Conservation (phyloP, 352 stramenopile genomes). For the Phytopythium montanum region DNA sequence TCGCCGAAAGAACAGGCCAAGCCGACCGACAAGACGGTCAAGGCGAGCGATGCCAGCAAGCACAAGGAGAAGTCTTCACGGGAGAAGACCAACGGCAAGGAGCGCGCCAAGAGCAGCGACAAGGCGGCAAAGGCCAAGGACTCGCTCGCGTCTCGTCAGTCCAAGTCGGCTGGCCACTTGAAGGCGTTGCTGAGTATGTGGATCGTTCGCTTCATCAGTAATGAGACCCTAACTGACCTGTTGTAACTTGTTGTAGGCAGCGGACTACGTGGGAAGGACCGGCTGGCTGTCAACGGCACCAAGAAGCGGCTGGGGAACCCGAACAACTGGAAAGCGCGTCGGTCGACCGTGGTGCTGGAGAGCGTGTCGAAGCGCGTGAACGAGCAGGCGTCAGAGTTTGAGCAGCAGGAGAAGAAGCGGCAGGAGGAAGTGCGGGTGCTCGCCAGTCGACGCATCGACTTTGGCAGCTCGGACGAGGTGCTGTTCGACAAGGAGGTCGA, state of each 20-base stretch:
- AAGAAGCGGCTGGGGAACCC: slow-evolving; percentile 31
- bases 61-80: neutral
- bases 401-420: slow-evolving; percentile 18
- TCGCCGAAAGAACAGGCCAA: neutral
- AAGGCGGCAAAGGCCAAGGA: slow-evolving; percentile 2
- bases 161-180: slow-evolving; percentile 63
- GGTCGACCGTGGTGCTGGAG: slow-evolving; percentile 46
- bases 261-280: slow-evolving; percentile 31
- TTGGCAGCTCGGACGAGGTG: slow-evolving; percentile 16
- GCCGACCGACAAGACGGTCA: neutral
- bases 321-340: slow-evolving; percentile 40
- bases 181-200: slow-evolving; percentile 48
- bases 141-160: slow-evolving; percentile 12
- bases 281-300: slow-evolving; percentile 25
- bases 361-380: slow-evolving; percentile 34
- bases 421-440: slow-evolving; percentile 21
- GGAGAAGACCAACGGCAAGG: neutral
- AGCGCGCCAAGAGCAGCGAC: neutral
- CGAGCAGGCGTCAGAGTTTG: slow-evolving; percentile 13
- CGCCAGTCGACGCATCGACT: slow-evolving; percentile 28
- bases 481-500: slow-evolving; percentile 36
- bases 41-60: slow-evolving; percentile 1
- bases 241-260: too few species aligned
- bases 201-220: neutral
- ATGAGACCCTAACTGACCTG: too few species aligned